These are phyloP conservation scores for Angophora floribunda DNA, from an alignment of 345 rosid genomes.

Conservation along the genomic window DNA sequence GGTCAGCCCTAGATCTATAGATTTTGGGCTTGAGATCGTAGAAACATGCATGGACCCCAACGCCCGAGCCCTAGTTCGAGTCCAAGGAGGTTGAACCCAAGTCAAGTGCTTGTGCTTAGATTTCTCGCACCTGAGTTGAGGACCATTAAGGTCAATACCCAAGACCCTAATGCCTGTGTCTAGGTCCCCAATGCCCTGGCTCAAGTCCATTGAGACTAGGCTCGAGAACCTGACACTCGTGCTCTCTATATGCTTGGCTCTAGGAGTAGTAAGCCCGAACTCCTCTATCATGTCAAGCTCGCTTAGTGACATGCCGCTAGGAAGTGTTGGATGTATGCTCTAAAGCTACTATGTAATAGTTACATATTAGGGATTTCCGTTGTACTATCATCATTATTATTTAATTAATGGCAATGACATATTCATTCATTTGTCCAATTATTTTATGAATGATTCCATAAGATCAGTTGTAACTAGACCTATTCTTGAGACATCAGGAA, in stretches of 20 bases:
- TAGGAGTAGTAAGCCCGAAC: constrained; percentile 14
- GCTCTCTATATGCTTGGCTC: constrained; percentile 18
- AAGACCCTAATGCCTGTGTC: no score
- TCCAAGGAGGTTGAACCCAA: background rate
- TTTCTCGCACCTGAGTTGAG: background rate
- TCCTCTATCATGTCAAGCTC: constrained; percentile 38
- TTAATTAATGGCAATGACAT: no score
- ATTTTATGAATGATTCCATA: no score
- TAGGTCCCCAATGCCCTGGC: background rate
- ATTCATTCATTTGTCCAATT: no score
- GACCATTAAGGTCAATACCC: background rate
- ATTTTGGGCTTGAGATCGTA: background rate
- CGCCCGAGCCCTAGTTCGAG: no score
- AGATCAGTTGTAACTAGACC: no score
- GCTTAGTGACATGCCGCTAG: background rate
- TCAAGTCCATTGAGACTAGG: background rate
- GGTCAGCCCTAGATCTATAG: background rate
- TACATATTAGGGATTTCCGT: no score
- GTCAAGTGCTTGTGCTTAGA: background rate
- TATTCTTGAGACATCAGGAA: no score
- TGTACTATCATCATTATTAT: no score
- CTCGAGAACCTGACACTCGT: background rate
- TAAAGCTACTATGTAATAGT: no score
- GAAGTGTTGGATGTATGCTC: background rate
- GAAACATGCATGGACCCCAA: background rate